Evolutionary conservation across 768 basidiomycete species (phyloP).

Genomic region (Coprinellus aureogranulatus): DNA sequence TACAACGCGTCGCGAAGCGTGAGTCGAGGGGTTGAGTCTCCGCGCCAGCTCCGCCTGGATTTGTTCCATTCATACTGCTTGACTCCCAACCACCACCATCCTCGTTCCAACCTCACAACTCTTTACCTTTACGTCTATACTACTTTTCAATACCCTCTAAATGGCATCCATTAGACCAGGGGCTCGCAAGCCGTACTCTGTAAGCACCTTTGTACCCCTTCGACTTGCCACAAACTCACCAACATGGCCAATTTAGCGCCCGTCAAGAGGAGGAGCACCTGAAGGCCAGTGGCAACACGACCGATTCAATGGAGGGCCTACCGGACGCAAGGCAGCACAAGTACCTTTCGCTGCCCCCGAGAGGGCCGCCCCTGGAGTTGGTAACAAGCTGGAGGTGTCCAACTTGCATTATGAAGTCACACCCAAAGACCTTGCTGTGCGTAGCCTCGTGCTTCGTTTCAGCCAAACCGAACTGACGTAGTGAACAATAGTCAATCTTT

Average conservation of each 20-base stretch:
- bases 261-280: conserved; percentile 43
- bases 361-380: conserved; percentile 23
- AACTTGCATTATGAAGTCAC: conserved; percentile 92
- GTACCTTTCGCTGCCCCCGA: conserved; percentile 21
- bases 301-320: conserved; percentile 40
- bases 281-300: conserved; percentile 79
- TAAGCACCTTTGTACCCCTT: conserved; percentile 11
- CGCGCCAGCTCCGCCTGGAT: background rate
- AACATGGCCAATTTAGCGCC: conserved; percentile 43
- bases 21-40: background rate
- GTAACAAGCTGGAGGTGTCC: conserved; percentile 67
- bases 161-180: conserved; percentile 25
- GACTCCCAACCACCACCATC: conserved; percentile 13
- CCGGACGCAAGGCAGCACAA: conserved; percentile 19
- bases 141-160: conserved; percentile 7
- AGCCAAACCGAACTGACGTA: background rate
- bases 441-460: conserved; percentile 24
- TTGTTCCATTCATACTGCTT: conserved; percentile 1
- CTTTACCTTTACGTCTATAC: too few species aligned
- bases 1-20: too few species aligned
- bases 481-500: conserved; percentile 70
- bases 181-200: conserved; percentile 28
- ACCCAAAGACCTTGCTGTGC: conserved; percentile 81
- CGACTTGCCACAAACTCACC: background rate
- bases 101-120: conserved; percentile 10